These are phyloP conservation scores for Ocimum tenuiflorum DNA, from an alignment of 257 asterid species.

Conservation along the genomic window DNA sequence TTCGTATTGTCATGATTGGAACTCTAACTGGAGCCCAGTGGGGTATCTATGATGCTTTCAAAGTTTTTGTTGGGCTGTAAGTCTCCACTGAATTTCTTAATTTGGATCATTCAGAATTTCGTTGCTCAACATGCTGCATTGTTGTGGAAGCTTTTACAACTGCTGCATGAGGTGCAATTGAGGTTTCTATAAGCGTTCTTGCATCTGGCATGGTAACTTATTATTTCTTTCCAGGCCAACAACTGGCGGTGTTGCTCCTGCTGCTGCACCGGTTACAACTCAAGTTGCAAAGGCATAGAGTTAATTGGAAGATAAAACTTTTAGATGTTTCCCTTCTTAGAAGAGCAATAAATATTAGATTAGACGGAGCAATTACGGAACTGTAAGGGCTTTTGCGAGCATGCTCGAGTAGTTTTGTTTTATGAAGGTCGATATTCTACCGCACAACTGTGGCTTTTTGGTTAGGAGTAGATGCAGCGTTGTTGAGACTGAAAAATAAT, in stretches of 20 bases:
- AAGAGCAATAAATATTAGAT: background rate
- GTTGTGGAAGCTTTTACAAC: background rate
- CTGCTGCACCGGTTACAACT: slow-evolving; percentile 24
- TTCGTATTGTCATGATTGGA: slow-evolving; percentile 83
- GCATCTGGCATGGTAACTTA: background rate
- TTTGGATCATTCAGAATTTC: too few species aligned
- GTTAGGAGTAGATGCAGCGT: too few species aligned
- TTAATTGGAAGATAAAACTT: slow-evolving; percentile 3
- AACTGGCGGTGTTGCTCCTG: slow-evolving; percentile 67
- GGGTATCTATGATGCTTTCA: slow-evolving; percentile 86
- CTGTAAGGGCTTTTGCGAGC: background rate
- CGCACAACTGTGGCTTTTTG: too few species aligned
- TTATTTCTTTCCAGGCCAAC: slow-evolving; percentile 52
- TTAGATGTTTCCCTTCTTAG: background rate
- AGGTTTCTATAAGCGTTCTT: background rate
- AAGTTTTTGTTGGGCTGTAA: slow-evolving; percentile 82
- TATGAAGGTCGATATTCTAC: background rate
- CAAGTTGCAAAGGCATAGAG: slow-evolving; percentile 41
- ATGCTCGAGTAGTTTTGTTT: background rate
- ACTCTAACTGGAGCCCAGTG: slow-evolving; percentile 86
- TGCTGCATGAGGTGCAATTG: background rate
- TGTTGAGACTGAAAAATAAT: too few species aligned
- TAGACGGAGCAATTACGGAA: background rate
- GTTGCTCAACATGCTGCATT: background rate
- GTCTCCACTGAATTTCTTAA: slow-evolving; percentile 12